Evolutionary conservation across 2,329 filamentous ascomycete genomes (phyloP), one percentile per base, ranked within the genome.

Genomic region (Ceratocystis ficicola): DNA sequence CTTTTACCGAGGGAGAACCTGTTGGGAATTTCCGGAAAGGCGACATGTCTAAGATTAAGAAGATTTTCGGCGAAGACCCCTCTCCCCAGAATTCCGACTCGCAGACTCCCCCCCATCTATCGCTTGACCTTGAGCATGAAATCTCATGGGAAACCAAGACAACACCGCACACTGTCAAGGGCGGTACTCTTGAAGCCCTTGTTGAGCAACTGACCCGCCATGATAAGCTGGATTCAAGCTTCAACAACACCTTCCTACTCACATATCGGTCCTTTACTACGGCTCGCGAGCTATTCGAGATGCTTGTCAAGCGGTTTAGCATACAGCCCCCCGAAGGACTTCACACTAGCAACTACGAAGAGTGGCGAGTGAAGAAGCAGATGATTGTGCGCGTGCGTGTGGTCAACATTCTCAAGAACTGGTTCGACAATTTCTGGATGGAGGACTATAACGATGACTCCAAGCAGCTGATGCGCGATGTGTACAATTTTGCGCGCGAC

Each of bases 341-440:
- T 63, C 84, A 79, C 7, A 82, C 84, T 65, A 77, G 82, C 48
- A 91, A 97, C 69, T 90, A 89, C 71, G 89, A 96, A 65, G 80
- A 83, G 36, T 99, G 94, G 94, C 85, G 89, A 44, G 90, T 96
- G 73, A 86, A 87, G 73, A 99, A 99, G 77, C 94, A 97, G 74
- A 96, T 95, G 73, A 88, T 90, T 4, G 96, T 97, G 68, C 85
- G 94, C 44, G 95, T 99, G 78, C 86, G 94, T 52, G 92, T 99
- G 1, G 91, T 99, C 69, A 99, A 97, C 72, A 97, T 96, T 69
- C 78, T 99, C 61, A 97, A 97, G 81, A 95, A 86, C 76, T 99
- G 94, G 94, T 94, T 99, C 70, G 94, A 97, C 73, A 92, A 88
- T 71, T 97, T 94, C 75, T 99, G 94, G 94, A 96, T 97, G 91